Base-by-base conservation (phyloP, 768 basidiomycete species). In the Boletales sp. region DNA sequence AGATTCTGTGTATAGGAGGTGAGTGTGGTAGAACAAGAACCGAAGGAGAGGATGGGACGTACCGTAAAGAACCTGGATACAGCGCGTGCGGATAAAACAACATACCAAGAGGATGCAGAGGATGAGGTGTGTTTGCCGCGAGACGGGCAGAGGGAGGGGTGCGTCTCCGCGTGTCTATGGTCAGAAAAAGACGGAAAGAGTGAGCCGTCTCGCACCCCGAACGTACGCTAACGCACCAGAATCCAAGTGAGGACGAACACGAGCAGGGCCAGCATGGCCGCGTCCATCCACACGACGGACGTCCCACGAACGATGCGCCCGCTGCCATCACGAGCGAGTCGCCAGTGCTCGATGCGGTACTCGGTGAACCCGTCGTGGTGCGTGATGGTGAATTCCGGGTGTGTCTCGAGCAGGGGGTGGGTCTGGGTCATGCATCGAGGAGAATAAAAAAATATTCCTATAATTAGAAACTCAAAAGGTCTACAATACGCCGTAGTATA, bases 271-370 rank as follows among this genome's bases (percentile, higher is more conserved):
- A 67, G 43, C 31, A 72, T 36, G 19, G 67, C 50, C n/a, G 65
- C 63, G 60, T 79, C 76, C 14, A 63, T 21, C 70, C 72, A 72
- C 0, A 63, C 65, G 39, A 50, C 48, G 11, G 58, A 62, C 37
- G 69, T 65, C 14, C 67, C 59, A 14, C 52, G 52, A 17, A 74
- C 50, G 30, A 72, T 52, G 37, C 51, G 63, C 13, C 70, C 62
- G 46, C 63, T 72, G 1, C 75, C 75, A 59, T 76, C 68, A 27
- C 72, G 74, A 35, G 70, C 68, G 27, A 78, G 53, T 13, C 66
- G 74, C 73, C 72, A 73, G 49, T 82, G 77, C 50, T 82, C 78
- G 21, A 87, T 72, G 44, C 80, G 74, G 51, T 83, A 87, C 62
- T 89, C 86, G 42, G 68, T 69, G 61, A 72, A 82, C 15, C 73